Percentiles rank a stretch among this genome's conserved stretches.
phyloP scores from a whole-genome alignment of 1,284 basidiomycete genomes.

The Crepidotus sp. region DNA sequence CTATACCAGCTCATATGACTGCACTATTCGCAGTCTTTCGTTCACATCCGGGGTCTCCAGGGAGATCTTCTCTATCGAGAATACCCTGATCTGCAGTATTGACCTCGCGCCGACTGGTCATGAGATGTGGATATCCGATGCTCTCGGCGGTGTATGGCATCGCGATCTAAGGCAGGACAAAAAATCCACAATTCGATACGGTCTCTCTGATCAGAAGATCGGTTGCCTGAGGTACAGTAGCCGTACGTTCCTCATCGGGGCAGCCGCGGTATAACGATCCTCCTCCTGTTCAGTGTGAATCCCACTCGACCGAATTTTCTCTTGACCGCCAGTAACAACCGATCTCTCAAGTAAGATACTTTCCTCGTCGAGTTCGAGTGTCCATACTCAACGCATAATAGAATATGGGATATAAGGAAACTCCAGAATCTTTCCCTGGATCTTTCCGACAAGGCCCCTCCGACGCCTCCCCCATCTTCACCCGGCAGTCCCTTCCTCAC shows the following conservation, averaged over 20 bases:
- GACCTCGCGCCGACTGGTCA: slow-evolving; percentile 57
- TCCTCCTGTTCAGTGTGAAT: slow-evolving; percentile 74
- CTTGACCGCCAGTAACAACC: slow-evolving; percentile 65
- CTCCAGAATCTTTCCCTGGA: slow-evolving; percentile 34
- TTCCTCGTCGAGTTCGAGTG: not conserved
- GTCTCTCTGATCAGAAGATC: slow-evolving; percentile 61
- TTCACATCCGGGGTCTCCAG: slow-evolving; percentile 59
- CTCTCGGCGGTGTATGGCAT: slow-evolving; percentile 57
- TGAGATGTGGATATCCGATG: slow-evolving; percentile 77
- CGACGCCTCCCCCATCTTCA: slow-evolving; percentile 24
- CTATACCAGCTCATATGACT: slow-evolving; percentile 72
- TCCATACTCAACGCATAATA: slow-evolving; percentile 23
- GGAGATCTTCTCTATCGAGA: slow-evolving; percentile 56
- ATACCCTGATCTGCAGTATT: slow-evolving; percentile 53
- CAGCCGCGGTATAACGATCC: too few species aligned
- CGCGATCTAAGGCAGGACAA: slow-evolving; percentile 60
- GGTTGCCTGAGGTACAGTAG: too few species aligned
- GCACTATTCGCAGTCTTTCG: slow-evolving; percentile 61
- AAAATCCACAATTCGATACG: slow-evolving; percentile 49
- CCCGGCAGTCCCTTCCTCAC: slow-evolving; percentile 19
- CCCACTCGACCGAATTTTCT: slow-evolving; percentile 58
- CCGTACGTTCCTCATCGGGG: too few species aligned
- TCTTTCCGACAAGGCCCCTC: slow-evolving; percentile 23
- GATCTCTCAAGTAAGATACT: slow-evolving; percentile 48
- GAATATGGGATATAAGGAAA: slow-evolving; percentile 72